Conservation (phyloP, 2,329 filamentous ascomycete genomes). For the Lojkania enalia region DNA sequence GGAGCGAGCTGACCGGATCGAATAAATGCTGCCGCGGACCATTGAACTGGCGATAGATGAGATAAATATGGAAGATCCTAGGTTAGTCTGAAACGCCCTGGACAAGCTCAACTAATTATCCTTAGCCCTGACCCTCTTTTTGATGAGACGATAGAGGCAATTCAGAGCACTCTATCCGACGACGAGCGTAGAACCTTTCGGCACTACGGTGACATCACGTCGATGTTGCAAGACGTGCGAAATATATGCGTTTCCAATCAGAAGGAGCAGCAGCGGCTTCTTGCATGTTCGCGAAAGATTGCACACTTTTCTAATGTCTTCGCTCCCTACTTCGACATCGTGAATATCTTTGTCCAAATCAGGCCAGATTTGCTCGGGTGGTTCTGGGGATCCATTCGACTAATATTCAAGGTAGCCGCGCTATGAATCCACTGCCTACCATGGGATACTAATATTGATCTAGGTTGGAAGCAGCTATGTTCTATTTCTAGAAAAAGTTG, state of each 20-base stretch:
- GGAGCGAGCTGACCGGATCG: constrained; percentile 14
- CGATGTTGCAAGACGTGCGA: constrained; percentile 25
- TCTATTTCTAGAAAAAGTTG: constrained; percentile 28
- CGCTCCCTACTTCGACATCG: constrained; percentile 32
- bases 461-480: constrained; percentile 27
- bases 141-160: constrained; percentile 22
- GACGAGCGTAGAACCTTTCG: constrained; percentile 20
- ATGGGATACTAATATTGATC: constrained; percentile 3
- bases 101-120: constrained; percentile 5
- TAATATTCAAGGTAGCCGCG: constrained; percentile 28
- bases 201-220: constrained; percentile 16
- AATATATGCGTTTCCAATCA: constrained; percentile 11
- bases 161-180: constrained; percentile 24
- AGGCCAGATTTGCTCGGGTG: constrained; percentile 24
- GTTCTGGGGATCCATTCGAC: constrained; percentile 28
- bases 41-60: constrained; percentile 30
- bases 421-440: not conserved
- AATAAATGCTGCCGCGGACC: constrained; percentile 25
- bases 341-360: constrained; percentile 22
- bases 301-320: constrained; percentile 25
- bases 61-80: constrained; percentile 27
- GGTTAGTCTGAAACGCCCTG: constrained; percentile 17
- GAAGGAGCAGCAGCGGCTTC: constrained; percentile 15
- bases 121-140: constrained; percentile 23
- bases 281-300: constrained; percentile 23